Conservation (phyloP, 176 grass and related monocot genomes). For the Lolium perenne region DNA sequence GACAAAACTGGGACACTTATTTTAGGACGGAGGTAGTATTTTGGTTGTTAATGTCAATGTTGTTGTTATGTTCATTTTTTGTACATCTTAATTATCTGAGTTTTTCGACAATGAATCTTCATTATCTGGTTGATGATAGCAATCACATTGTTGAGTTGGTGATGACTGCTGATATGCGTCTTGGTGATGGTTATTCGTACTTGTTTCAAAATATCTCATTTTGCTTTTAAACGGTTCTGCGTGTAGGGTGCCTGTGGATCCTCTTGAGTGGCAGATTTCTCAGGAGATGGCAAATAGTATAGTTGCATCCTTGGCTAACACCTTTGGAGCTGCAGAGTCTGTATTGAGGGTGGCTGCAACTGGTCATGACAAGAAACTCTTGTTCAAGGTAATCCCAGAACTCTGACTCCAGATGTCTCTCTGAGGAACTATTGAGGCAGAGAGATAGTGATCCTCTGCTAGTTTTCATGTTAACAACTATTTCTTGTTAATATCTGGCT, state of each 20-base stretch:
- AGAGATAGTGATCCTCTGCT: neutral
- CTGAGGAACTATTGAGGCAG: neutral
- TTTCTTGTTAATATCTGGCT: constrained; percentile 1
- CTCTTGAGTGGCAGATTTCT: constrained; percentile 95
- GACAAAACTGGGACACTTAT: too few relatives aligned
- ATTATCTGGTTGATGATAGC: too few relatives aligned
- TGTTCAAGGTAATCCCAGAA: constrained; percentile 72
- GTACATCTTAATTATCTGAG: too few relatives aligned
- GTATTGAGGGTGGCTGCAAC: constrained; percentile 91
- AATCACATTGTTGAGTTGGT: too few relatives aligned
- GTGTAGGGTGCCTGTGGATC: constrained; percentile 93
- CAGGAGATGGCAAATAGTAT: constrained; percentile 91
- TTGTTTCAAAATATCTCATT: constrained; percentile 2
- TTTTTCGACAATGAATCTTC: too few relatives aligned
- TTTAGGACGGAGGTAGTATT: too few relatives aligned
- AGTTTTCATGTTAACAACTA: neutral
- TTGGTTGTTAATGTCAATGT: too few relatives aligned
- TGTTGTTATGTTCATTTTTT: too few relatives aligned
- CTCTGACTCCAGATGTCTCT: neutral
- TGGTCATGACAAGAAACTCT: constrained; percentile 90
- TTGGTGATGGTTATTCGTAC: neutral
- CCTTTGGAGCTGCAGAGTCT: constrained; percentile 87
- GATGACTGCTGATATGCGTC: too few relatives aligned
- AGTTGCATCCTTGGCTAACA: constrained; percentile 93
- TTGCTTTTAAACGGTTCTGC: constrained; percentile 16